A percentile compares a stretch with the other conserved stretches of the same genome.
phyloP scores from a whole-genome alignment of 2,329 filamentous ascomycete species.

The Juglanconis sp. region DNA sequence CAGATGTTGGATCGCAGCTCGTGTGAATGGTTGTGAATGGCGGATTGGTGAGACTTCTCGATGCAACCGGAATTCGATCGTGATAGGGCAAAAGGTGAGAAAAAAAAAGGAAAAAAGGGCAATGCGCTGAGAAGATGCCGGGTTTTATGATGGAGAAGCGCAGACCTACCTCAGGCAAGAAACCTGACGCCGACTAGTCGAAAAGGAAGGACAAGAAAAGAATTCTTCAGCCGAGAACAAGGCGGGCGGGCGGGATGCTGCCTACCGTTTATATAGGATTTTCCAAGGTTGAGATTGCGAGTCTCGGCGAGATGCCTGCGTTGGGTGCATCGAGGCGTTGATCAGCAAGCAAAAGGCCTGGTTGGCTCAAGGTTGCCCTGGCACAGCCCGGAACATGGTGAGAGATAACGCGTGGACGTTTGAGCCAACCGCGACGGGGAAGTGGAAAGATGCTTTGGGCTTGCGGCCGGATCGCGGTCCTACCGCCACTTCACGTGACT shows the following conservation, averaged over 20 bases:
- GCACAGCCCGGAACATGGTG: conserved; percentile 6
- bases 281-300: not conserved
- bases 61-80: not conserved
- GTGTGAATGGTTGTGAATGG: not conserved
- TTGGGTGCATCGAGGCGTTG: conserved; percentile 10
- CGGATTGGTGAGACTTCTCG: not conserved
- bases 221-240: not conserved
- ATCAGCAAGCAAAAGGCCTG: conserved; percentile 9
- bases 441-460: not conserved
- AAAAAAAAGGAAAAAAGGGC: not conserved
- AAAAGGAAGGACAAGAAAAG: conserved; percentile 1
- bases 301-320: not conserved
- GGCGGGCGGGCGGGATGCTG: conserved; percentile 6
- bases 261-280: conserved; percentile 10
- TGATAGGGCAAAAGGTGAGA: not conserved
- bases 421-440: conserved; percentile 14
- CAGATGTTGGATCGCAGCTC: not conserved
- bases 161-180: conserved; percentile 17
- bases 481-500: conserved; percentile 13
- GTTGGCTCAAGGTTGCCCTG: conserved; percentile 13
- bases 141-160: not conserved
- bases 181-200: conserved; percentile 1
- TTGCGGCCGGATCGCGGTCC: not conserved
- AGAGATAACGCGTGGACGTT: conserved; percentile 15
- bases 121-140: not conserved